phyloP scores from a whole-genome alignment of 1,284 basidiomycete genomes.

The Rhodotorula sp. region DNA sequence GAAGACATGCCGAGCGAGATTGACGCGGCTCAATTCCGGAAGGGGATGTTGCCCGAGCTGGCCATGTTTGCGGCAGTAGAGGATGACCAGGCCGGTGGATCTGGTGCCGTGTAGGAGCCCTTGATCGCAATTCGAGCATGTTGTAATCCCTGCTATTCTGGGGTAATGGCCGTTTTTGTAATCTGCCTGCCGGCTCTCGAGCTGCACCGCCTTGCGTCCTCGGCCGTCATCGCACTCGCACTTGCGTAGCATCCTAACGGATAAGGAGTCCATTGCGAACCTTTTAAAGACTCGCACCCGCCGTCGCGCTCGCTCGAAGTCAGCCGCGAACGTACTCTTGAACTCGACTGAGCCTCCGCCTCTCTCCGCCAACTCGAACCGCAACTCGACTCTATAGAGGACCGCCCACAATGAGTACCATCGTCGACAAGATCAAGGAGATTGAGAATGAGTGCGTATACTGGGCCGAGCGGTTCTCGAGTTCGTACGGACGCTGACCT shows the following conservation, averaged over 20 bases:
- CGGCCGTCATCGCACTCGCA: no score
- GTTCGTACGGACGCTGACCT: conserved; percentile 14
- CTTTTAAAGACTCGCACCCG: no score
- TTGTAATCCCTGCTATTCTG: no score
- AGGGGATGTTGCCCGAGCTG: conserved; percentile 27
- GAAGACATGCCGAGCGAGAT: conserved; percentile 10
- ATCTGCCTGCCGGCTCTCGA: no score
- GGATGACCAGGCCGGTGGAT: background rate
- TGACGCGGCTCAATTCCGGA: conserved; percentile 11
- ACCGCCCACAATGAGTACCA: conserved; percentile 1
- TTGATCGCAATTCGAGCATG: background rate
- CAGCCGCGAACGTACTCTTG: no score
- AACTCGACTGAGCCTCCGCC: no score
- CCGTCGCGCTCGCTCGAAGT: no score
- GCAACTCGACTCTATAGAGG: background rate
- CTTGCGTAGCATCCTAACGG: no score
- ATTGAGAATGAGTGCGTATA: conserved; percentile 74
- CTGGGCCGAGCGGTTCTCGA: conserved; percentile 19
- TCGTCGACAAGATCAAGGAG: conserved; percentile 64
- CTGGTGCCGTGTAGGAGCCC: background rate
- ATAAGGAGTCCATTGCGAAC: no score
- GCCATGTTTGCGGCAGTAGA: conserved; percentile 20
- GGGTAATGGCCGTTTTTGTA: no score
- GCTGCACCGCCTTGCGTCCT: no score
- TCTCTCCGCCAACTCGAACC: background rate